A percentile compares a stretch with the other conserved stretches of the same genome.
These are phyloP conservation scores for Glebionis coronaria DNA, from an alignment of 129 eudicot species.

Conservation along the genomic window DNA sequence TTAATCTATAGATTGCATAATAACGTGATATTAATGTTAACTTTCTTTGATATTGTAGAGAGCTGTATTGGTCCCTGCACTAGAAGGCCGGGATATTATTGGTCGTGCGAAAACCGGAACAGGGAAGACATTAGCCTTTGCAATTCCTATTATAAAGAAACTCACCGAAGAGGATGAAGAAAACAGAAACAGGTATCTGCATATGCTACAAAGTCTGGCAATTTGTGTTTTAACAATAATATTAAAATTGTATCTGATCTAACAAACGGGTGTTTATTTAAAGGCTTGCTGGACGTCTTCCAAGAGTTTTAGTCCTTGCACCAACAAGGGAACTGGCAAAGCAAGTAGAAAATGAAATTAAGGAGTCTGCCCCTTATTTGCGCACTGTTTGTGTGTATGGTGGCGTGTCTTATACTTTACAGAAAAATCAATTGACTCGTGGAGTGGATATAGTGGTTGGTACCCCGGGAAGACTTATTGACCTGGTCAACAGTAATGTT, in stretches of 20 bases:
- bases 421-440: constrained; percentile 69
- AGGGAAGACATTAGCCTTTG: constrained; percentile 91
- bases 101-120: constrained; percentile 99
- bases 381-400: constrained; percentile 93
- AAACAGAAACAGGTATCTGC: constrained; percentile 55
- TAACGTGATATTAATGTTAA: constrained; percentile 5
- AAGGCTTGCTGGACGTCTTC: constrained; percentile 76
- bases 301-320: constrained; percentile 80
- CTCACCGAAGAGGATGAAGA: constrained; percentile 56
- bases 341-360: constrained; percentile 91
- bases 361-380: constrained; percentile 91
- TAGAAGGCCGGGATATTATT: constrained; percentile 82
- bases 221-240: neutral
- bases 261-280: constrained; percentile 19
- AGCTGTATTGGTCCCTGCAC: constrained; percentile 83
- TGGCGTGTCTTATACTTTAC: constrained; percentile 73
- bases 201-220: neutral
- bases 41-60: constrained; percentile 43
- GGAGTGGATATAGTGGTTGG: constrained; percentile 97
- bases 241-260: neutral
- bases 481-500: constrained; percentile 64
- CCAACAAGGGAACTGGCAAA: constrained; percentile 93
- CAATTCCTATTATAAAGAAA: constrained; percentile 75
- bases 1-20: neutral
- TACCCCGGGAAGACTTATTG: constrained; percentile 93